Conservation (phyloP, 148 eudicot species). For the Rhododendron molle region DNA sequence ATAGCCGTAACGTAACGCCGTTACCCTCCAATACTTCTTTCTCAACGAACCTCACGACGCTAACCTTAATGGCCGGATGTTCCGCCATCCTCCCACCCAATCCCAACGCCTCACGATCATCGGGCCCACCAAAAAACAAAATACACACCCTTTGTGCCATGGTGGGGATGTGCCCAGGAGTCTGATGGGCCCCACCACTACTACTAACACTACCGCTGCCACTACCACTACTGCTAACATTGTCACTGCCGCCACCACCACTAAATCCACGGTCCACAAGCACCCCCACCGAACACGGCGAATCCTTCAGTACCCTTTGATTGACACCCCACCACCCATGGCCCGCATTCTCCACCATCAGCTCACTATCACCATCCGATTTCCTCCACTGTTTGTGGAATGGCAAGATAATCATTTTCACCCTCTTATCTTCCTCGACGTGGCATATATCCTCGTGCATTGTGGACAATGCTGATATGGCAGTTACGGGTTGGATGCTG, state of each 20-base stretch:
- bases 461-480: constrained; percentile 37
- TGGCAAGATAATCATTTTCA: constrained; percentile 42
- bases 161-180: neutral
- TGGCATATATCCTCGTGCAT: constrained; percentile 70
- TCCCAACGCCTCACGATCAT: constrained; percentile 51
- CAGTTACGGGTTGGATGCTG: constrained; percentile 32
- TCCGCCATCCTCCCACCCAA: constrained; percentile 51
- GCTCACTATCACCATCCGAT: neutral
- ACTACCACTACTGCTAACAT: neutral
- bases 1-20: neutral
- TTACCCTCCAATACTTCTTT: neutral
- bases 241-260: neutral
- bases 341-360: constrained; percentile 38
- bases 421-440: constrained; percentile 38
- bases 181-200: constrained; percentile 11
- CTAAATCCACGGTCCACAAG: constrained; percentile 52
- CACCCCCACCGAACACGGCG: constrained; percentile 56
- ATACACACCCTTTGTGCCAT: constrained; percentile 29
- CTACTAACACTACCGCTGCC: constrained; percentile 2
- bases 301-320: constrained; percentile 42
- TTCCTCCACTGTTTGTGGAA: constrained; percentile 49
- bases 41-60: constrained; percentile 21
- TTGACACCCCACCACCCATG: constrained; percentile 54
- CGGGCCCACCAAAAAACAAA: constrained; percentile 63
- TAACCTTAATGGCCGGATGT: constrained; percentile 43